Base-by-base conservation (phyloP, 768 basidiomycete species). In the Lactarius trivialis region DNA sequence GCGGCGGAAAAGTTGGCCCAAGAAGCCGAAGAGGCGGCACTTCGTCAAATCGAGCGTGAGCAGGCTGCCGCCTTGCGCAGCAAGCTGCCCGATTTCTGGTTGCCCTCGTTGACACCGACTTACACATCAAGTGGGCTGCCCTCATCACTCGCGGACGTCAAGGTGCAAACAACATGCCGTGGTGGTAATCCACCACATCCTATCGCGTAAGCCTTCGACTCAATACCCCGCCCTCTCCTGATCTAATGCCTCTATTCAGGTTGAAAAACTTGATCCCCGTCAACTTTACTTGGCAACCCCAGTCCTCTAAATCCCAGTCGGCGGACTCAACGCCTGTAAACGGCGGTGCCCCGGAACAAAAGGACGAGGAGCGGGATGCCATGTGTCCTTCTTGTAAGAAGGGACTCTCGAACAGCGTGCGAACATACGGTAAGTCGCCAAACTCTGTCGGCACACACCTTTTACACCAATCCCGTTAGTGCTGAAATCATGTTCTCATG, bases 41-140 rank as follows among this genome's bases (percentile, higher is more conserved):
- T 95, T 54, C 80, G 80, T 34, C 77, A 87, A 68, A 92, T 98
- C 52, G 91, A 93, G 70, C 79, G 80, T 36, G 93, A 97, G 72
- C 89, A 91, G 67, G 87, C 88, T 0, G 93, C 93, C 65, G 82
- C 88, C 3, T 76, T 96, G 60, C 90, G 88, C 62, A 82, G 84
- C 63, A 97, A 98, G 73, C 81, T 98, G 3, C 94, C 97, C 2
- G 94, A 97, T 69, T 99, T 97, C 72, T 99, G 97, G 97, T 79
- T 99, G 41, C 94, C 94, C 2, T 93, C 91, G 0, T 75, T 98
- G 28, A 94, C 95, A 0, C 95, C 95, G 0, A 95, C 82, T 50
- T 84, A 89, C 73, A 76, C 82, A 26, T 78, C 88, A 34, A 78
- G 71, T 54, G 85, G 85, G 0, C 80, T 79, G 11, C 86, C 86